A percentile compares a stretch with the other conserved stretches of the same genome.
Evolutionary conservation across 164 flowering plant species (phyloP).

Genomic region (Akebia trifoliata): DNA sequence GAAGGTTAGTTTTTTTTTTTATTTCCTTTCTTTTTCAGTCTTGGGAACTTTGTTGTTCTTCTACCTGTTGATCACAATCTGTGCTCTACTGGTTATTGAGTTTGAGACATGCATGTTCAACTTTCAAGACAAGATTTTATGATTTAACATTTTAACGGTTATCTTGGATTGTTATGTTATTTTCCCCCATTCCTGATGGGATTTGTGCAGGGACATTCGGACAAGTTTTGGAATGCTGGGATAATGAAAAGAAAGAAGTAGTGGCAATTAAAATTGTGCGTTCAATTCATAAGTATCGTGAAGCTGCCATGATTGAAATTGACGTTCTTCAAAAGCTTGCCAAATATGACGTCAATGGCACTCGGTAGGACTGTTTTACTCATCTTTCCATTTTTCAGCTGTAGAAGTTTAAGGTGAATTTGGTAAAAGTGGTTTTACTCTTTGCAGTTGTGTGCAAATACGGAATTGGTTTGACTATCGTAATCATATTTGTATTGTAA

Average conservation of each 20-base stretch:
- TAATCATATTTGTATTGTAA: conserved; percentile 99
- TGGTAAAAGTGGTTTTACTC: conserved; percentile 59
- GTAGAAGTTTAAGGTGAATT: conserved; percentile 29
- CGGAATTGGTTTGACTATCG: conserved; percentile 99
- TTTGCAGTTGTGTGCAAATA: conserved; percentile 99
- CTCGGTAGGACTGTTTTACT: conserved; percentile 47
- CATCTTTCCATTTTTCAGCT: conserved; percentile 8
- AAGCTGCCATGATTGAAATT: conserved; percentile 96
- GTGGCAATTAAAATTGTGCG: conserved; percentile 94
- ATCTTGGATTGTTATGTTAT: not conserved
- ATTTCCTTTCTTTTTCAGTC: too few relatives aligned
- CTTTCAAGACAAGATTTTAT: not conserved
- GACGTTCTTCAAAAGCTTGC: conserved; percentile 80
- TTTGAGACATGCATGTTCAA: not conserved
- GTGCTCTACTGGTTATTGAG: conserved; percentile 4
- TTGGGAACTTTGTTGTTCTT: not conserved
- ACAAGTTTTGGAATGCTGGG: conserved; percentile 88
- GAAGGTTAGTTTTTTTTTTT: conserved; percentile 96
- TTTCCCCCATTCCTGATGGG: not conserved
- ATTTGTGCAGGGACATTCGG: conserved; percentile 79
- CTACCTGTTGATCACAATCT: not conserved
- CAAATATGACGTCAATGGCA: conserved; percentile 66
- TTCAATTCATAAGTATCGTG: conserved; percentile 76
- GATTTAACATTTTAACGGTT: not conserved
- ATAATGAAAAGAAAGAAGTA: conserved; percentile 63